Evolutionary conservation across 306 rosid species (phyloP), one percentile per base, ranked within the genome.

Genomic region (Pterocarpus macrocarpus): DNA sequence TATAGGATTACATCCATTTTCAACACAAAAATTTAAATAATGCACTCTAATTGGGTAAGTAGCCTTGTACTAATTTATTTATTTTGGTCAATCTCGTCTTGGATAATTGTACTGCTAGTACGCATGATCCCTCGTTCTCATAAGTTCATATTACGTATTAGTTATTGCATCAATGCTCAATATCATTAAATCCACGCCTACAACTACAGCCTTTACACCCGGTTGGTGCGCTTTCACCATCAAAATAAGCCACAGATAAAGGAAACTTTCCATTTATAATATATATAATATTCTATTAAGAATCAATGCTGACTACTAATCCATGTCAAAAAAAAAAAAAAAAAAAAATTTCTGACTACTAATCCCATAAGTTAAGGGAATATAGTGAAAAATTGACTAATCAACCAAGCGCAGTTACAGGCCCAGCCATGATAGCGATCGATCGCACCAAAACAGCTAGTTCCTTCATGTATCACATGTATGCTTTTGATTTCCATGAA

Each of bases 221-320:
- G 16, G 83, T 72, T 62, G 89, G 82, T 82, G 73, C 32, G 70
- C 81, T 64, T 83, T 83, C 87, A 71, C 72, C 63, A 53, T 80
- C 84, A 35, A 58, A 69, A 50, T 74, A 38, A 43, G 69, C 70
- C 81, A 66, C 41, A 34, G 1, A 52, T 39, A 53, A 33, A 47
- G 62, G 34, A 66, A 77, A 43, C 43, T 77, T 76, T 66, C 81
- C 15, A 52, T 76, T 83, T 83, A 47, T 70, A 33, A 69, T 71
- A 71, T 61, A 56, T 5, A 11, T 47, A 63, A 41, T 64, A 45
- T 17, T n/a, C 9, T 14, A 53, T n/a, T 5, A 28, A 45, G 8
- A 64, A 50, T 71, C 28, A 73, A 62, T 62, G 47, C 58, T 52
- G 28, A 8, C 7, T 28, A 55, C 50, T 53, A 76, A 69, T 76